Conservation (phyloP, 164 flowering plant genomes). For the Nymphaea colorata region DNA sequence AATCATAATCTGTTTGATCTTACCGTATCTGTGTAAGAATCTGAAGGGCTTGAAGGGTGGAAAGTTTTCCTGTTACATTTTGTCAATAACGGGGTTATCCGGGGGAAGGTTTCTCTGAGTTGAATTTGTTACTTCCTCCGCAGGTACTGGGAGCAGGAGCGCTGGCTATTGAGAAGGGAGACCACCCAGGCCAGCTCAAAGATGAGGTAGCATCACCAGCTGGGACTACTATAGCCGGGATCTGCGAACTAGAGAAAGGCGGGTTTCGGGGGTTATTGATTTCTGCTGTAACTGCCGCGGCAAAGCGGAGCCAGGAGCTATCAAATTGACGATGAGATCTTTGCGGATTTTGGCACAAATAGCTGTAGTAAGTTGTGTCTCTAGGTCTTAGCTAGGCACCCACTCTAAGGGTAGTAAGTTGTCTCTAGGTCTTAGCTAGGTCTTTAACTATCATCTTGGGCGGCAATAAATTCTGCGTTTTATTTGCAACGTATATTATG, state of each 20-base stretch:
- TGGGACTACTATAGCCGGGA: slow-evolving; percentile 90
- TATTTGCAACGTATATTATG: too few relatives aligned
- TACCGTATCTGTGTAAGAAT: not conserved
- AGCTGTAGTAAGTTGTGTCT: too few relatives aligned
- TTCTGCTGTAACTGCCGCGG: slow-evolving; percentile 82
- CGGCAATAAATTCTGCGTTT: too few relatives aligned
- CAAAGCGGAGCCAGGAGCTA: slow-evolving; percentile 59
- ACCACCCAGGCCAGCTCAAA: slow-evolving; percentile 92
- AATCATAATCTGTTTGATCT: not conserved
- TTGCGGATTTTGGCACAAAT: too few relatives aligned
- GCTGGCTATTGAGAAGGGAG: slow-evolving; percentile 54
- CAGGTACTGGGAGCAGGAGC: slow-evolving; percentile 93
- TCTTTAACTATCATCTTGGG: too few relatives aligned
- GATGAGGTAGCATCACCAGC: slow-evolving; percentile 93
- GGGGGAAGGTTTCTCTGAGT: too few relatives aligned
- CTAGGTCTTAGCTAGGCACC: too few relatives aligned
- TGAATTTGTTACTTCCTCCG: not conserved
- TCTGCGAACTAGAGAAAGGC: slow-evolving; percentile 78
- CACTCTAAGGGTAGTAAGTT: too few relatives aligned
- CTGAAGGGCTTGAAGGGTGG: not conserved
- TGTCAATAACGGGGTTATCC: too few relatives aligned
- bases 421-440: too few relatives aligned
- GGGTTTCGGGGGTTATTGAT: slow-evolving; percentile 73
- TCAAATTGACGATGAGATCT: slow-evolving; percentile 14
- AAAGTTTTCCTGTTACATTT: too few relatives aligned